Evolutionary conservation across 441 rosid species (phyloP).

Genomic region (Flueggea neowawraea): DNA sequence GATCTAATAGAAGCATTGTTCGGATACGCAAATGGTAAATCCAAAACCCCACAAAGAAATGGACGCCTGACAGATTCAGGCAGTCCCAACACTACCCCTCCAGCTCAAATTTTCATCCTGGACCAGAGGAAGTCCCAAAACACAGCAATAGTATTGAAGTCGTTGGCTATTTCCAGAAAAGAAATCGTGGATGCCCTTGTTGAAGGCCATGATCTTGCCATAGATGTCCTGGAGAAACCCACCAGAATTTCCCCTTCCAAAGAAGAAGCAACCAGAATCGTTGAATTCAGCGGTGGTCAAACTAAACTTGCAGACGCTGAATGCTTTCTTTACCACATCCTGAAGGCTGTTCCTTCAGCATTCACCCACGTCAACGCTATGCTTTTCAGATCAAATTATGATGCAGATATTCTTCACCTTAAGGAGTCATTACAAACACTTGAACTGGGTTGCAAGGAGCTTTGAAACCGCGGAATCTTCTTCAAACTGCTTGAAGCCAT

Average conservation of each 20-base stretch:
- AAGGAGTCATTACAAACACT: slow-evolving; percentile 46
- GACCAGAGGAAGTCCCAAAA: slow-evolving; percentile 48
- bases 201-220: slow-evolving; percentile 38
- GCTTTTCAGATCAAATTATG: slow-evolving; percentile 55
- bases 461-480: slow-evolving; percentile 46
- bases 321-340: slow-evolving; percentile 49
- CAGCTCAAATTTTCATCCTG: slow-evolving; percentile 35
- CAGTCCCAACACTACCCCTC: slow-evolving; percentile 10
- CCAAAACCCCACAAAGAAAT: slow-evolving; percentile 15
- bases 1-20: slow-evolving; percentile 46
- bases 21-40: slow-evolving; percentile 32
- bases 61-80: slow-evolving; percentile 14
- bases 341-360: slow-evolving; percentile 55
- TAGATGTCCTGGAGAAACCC: slow-evolving; percentile 45
- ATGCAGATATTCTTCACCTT: slow-evolving; percentile 39
- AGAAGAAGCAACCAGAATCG: slow-evolving; percentile 45
- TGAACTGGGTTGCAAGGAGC: slow-evolving; percentile 48
- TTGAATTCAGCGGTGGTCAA: slow-evolving; percentile 42
- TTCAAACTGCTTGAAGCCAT: slow-evolving; percentile 68
- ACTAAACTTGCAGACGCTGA: slow-evolving; percentile 53
- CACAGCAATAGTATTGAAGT: slow-evolving; percentile 43
- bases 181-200: slow-evolving; percentile 32
- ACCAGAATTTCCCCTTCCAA: slow-evolving; percentile 37
- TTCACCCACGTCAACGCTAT: slow-evolving; percentile 48
- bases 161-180: slow-evolving; percentile 30